phyloP scores from a whole-genome alignment of 495 filamentous ascomycete species.

The Hypomontagnella monticulosa region DNA sequence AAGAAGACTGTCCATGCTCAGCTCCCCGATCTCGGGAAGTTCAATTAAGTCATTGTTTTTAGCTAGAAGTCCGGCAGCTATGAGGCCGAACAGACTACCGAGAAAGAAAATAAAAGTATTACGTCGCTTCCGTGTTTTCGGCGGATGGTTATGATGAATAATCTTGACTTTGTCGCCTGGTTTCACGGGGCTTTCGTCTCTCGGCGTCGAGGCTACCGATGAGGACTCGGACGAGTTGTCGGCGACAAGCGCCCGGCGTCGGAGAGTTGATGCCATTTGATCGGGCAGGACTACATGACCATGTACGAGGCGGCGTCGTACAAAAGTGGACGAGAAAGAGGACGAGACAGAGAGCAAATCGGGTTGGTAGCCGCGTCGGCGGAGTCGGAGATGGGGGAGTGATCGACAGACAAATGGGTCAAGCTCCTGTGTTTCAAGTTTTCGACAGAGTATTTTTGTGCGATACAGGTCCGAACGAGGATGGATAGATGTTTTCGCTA shows the following conservation, averaged over 20 bases:
- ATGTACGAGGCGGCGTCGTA: conserved; percentile 22
- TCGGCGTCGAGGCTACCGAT: conserved; percentile 39
- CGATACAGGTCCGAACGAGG: neutral
- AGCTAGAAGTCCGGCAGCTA: conserved; percentile 84
- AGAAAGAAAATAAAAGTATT: conserved; percentile 82
- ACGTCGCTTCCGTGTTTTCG: conserved; percentile 70
- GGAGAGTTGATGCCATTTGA: conserved; percentile 59
- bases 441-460: conserved; percentile 5
- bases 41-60: conserved; percentile 84
- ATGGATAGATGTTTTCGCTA: neutral
- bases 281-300: conserved; percentile 35
- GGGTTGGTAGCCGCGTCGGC: conserved; percentile 11
- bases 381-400: neutral
- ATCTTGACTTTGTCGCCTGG: conserved; percentile 56
- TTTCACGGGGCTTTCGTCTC: conserved; percentile 57
- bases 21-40: conserved; percentile 78
- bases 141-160: conserved; percentile 50
- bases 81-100: conserved; percentile 84
- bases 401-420: conserved; percentile 26
- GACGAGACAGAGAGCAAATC: conserved; percentile 14
- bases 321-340: conserved; percentile 8
- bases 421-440: conserved; percentile 3
- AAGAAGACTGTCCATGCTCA: conserved; percentile 83
- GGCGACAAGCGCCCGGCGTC: conserved; percentile 56
- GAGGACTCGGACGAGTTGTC: conserved; percentile 48